Conservation (phyloP, 2,329 filamentous ascomycete genomes). For the Cadophora luteo-olivacea region DNA sequence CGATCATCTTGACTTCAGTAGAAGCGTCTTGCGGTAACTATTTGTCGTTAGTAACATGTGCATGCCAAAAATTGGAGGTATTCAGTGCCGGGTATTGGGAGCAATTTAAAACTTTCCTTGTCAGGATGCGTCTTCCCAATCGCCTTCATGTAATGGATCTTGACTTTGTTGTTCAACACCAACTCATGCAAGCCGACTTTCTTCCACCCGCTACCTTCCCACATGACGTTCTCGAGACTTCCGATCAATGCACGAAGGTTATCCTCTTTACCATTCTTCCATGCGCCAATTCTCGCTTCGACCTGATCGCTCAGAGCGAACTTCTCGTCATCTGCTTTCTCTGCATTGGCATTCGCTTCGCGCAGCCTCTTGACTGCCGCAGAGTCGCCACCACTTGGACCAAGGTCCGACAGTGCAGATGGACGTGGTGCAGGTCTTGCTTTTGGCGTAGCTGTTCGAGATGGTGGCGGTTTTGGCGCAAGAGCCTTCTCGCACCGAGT, state of each 20-base stretch:
- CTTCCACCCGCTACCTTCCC: conserved; percentile 94
- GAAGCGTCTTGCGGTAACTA: conserved; percentile 69
- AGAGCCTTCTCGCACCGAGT: conserved; percentile 88
- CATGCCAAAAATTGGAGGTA: background rate
- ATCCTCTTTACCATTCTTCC: conserved; percentile 91
- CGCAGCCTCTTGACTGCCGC: conserved; percentile 85
- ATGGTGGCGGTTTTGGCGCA: conserved; percentile 67
- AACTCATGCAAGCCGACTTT: conserved; percentile 94
- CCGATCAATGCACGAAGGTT: conserved; percentile 88
- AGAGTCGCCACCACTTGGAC: conserved; percentile 53
- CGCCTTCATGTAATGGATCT: conserved; percentile 98
- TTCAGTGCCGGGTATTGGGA: background rate
- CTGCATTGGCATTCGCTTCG: conserved; percentile 83
- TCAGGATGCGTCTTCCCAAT: conserved; percentile 98
- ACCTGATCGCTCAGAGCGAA: conserved; percentile 88
- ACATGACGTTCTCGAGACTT: conserved; percentile 87
- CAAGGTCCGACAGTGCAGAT: conserved; percentile 51
- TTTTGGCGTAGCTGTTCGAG: conserved; percentile 52
- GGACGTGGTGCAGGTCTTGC: conserved; percentile 52
- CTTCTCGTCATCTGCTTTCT: conserved; percentile 89
- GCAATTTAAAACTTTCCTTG: conserved; percentile 70
- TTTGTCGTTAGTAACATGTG: conserved; percentile 12
- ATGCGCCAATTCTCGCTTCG: conserved; percentile 77
- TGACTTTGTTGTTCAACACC: conserved; percentile 92
- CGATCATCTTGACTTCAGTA: conserved; percentile 71